Evolutionary conservation across 768 basidiomycete genomes (phyloP), one percentile per base, ranked within the genome.

Genomic region (Auriscalpium orientale): DNA sequence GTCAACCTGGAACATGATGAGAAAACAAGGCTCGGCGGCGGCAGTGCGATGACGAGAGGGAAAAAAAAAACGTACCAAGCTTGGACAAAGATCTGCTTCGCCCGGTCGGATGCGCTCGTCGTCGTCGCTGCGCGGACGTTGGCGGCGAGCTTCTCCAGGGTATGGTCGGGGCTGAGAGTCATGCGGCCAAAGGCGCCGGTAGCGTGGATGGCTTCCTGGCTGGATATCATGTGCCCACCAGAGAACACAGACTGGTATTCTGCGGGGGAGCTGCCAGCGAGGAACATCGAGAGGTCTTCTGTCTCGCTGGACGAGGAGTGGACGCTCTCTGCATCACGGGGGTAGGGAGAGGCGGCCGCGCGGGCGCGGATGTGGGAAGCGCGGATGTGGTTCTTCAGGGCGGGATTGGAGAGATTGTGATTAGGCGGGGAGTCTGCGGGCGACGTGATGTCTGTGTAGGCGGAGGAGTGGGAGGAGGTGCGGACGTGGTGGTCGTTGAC

Each of bases 41-140:
- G 35, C 51, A 58, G 48, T 46, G 46, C 53, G 49, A 36, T 44
- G 18, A 55, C 28, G 28, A 28, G 28, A 28, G 4, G n/a, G n/a
- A 5, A 28, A 28, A 28, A 28, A 28, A 28, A 53, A 20, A 78
- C 85, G 62, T 62, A 91, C 91, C 91, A 94, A 55, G 89, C 89
- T 70, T 93, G 91, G 18, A 93, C 91, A 65, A 94, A 94, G 64
- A 92, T 91, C 71, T 92, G 89, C 65, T 92, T 92, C 52, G 91
- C 91, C 65, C 91, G 75, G 70, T 94, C 91, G 11, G 91, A 92
- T 51, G 91, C 91, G 65, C 88, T 91, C 40, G 91, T 92, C 8
- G 91, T 94, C 3, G 91, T 93, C 12, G 91, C 91, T 46, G 87
- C 86, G 51, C 91, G 83, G 37, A 92, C 89, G 63, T 90, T 91